Percentiles rank a stretch among this genome's conserved stretches.
These are phyloP conservation scores for Ceratobasidium sp. DNA, from an alignment of 1,284 basidiomycete species.

Conservation along the genomic window DNA sequence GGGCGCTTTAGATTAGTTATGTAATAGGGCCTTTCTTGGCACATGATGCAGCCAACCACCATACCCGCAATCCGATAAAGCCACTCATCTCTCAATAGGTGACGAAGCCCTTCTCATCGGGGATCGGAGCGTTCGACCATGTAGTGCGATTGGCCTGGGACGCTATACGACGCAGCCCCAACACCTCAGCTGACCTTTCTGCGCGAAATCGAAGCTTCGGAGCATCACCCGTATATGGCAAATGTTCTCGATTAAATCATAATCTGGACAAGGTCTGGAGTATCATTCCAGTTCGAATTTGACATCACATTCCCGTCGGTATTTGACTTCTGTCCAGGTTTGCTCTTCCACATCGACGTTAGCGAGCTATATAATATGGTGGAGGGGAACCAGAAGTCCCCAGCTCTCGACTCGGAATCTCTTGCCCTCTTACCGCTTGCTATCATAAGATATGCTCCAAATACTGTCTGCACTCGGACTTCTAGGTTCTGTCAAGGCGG, in stretches of 20 bases:
- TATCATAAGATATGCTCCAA: neutral
- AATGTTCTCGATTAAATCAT: neutral
- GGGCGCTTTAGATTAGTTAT: no score
- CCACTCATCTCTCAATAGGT: no score
- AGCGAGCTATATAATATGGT: neutral
- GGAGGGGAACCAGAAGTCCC: neutral
- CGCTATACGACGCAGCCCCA: neutral
- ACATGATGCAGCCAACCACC: no score
- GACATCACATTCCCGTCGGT: slow-evolving; percentile 16
- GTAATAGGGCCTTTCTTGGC: no score
- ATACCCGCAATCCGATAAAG: no score
- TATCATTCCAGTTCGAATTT: slow-evolving; percentile 17
- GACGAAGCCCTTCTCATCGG: neutral
- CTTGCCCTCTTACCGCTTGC: neutral
- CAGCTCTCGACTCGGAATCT: neutral
- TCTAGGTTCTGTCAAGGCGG: slow-evolving; percentile 13
- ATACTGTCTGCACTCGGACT: slow-evolving; percentile 2
- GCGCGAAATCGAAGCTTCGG: slow-evolving; percentile 27
- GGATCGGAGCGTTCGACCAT: neutral
- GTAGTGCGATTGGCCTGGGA: no score
- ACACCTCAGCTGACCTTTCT: slow-evolving; percentile 14
- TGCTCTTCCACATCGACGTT: neutral
- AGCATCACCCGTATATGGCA: slow-evolving; percentile 3
- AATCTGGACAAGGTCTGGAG: neutral
- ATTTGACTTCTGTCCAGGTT: neutral